phyloP scores from a whole-genome alignment of 495 filamentous ascomycete genomes.

The Annulohypoxylon nitens region DNA sequence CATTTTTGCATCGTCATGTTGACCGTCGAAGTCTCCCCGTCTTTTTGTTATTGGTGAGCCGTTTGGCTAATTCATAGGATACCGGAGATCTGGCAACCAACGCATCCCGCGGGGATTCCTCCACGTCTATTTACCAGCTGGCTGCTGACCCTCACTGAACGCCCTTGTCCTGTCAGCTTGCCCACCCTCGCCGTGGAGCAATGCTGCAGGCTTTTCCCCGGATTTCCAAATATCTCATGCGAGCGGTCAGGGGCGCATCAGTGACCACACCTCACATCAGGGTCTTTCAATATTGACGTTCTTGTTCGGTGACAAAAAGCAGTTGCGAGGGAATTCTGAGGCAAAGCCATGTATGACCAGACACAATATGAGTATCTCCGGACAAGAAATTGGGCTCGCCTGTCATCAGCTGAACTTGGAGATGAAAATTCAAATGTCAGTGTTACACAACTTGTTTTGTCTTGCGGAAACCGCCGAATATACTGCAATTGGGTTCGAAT shows the following conservation, averaged over 20 bases:
- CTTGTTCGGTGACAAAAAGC: constrained; percentile 29
- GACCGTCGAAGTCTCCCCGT: not conserved
- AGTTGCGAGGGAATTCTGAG: constrained; percentile 6
- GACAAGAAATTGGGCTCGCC: not conserved
- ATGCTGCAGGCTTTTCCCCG: constrained; percentile 26
- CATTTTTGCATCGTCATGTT: constrained; percentile 24
- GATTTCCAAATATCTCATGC: constrained; percentile 38
- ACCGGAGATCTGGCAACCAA: constrained; percentile 11
- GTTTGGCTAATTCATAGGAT: not conserved
- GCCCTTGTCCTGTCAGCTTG: constrained; percentile 13
- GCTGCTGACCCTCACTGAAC: not conserved
- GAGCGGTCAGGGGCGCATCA: constrained; percentile 26
- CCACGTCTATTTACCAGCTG: constrained; percentile 17
- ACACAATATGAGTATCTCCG: not conserved
- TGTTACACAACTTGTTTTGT: not conserved
- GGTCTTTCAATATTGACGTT: not conserved
- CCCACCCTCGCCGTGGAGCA: constrained; percentile 7
- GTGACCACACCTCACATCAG: constrained; percentile 14
- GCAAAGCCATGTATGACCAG: not conserved
- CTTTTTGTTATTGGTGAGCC: constrained; percentile 1
- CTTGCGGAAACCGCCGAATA: not conserved
- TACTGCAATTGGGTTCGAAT: not conserved
- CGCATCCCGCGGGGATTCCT: constrained; percentile 3
- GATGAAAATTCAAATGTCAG: no score
- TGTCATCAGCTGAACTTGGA: not conserved